phyloP scores from a whole-genome alignment of 2,329 filamentous ascomycete species.

The Hymenoscyphus albidus region DNA sequence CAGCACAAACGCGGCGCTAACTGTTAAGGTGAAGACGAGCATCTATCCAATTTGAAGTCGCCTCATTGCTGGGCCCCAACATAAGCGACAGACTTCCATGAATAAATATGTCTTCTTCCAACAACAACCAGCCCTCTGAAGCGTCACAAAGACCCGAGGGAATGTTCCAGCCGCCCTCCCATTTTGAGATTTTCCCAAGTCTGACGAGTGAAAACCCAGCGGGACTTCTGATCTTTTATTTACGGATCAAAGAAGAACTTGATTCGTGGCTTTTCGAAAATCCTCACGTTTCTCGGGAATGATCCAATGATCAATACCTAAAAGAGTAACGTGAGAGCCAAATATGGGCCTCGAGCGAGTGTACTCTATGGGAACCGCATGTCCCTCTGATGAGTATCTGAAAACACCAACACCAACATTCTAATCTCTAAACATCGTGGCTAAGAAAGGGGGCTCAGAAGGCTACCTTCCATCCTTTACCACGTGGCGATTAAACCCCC shows the following conservation, averaged over 20 bases:
- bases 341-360: neutral
- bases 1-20: constrained; percentile 3
- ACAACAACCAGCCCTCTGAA: neutral
- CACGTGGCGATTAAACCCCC: neutral
- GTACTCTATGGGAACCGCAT: neutral
- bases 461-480: neutral
- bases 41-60: neutral
- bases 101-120: neutral
- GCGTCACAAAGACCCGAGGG: neutral
- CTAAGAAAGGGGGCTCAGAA: neutral
- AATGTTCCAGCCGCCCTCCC: neutral
- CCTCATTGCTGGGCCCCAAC: neutral
- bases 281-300: neutral
- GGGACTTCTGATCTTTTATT: neutral
- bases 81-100: neutral
- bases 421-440: neutral
- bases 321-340: neutral
- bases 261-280: neutral
- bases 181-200: neutral
- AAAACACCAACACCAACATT: neutral
- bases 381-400: neutral
- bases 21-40: neutral
- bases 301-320: neutral
- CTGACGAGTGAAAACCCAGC: neutral
- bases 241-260: neutral